phyloP scores from a whole-genome alignment of 441 rosid genomes.

The Pelargonium myrrhifolium region DNA sequence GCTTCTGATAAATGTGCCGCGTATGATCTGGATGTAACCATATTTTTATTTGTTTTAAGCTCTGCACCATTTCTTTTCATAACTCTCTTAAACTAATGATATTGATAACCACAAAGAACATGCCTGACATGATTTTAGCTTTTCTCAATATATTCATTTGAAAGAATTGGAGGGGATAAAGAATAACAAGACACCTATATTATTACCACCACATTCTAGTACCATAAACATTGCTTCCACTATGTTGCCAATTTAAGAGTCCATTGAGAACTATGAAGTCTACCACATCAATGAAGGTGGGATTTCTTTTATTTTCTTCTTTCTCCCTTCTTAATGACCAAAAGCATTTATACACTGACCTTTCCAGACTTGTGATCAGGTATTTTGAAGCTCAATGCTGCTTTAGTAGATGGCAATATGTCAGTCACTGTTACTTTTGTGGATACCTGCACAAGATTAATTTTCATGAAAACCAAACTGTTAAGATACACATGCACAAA shows the following conservation, averaged over 20 bases:
- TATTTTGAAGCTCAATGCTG: conserved; percentile 53
- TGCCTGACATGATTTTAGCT: background rate
- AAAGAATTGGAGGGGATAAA: too few species aligned
- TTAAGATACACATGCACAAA: conserved; percentile 10
- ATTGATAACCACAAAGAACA: background rate
- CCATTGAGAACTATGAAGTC: too few species aligned
- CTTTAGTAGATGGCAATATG: conserved; percentile 50
- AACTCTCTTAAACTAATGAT: background rate
- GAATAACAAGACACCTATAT: background rate
- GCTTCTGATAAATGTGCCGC: too few species aligned
- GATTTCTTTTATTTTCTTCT: background rate
- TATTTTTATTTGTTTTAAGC: too few species aligned
- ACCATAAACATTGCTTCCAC: too few species aligned
- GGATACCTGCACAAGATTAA: conserved; percentile 39
- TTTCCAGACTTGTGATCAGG: conserved; percentile 90
- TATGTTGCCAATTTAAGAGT: too few species aligned
- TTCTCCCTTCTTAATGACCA: background rate
- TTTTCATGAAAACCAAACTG: conserved; percentile 1
- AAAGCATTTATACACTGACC: conserved; percentile 41
- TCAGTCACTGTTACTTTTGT: conserved; percentile 59
- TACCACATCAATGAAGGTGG: background rate
- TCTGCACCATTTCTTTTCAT: background rate
- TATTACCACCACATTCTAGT: background rate
- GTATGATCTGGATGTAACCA: too few species aligned
- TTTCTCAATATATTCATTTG: background rate